Conservation (phyloP, 2,329 filamentous ascomycete species). For the Aspergillus alliaceus region DNA sequence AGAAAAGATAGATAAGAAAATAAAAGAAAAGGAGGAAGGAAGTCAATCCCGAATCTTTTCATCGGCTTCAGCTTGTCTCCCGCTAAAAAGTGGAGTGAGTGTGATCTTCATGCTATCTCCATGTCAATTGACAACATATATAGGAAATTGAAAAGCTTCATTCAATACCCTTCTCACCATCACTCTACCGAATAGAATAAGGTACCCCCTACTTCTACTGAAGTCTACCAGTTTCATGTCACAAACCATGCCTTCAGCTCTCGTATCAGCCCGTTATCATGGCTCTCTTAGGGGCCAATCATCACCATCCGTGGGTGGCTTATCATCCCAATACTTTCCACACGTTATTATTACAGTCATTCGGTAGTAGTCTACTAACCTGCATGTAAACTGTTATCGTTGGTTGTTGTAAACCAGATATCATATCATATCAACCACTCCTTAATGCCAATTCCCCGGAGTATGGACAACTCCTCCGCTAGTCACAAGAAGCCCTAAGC, state of each 20-base stretch:
- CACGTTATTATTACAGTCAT: slow-evolving; percentile 10
- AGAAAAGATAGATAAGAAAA: not conserved
- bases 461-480: not conserved
- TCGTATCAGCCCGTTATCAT: slow-evolving; percentile 8
- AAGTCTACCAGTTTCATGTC: too few species aligned
- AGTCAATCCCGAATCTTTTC: not conserved
- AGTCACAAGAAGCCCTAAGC: not conserved
- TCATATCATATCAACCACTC: not conserved
- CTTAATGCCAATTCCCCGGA: not conserved
- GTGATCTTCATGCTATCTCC: not conserved
- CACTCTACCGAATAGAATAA: too few species aligned
- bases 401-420: too few species aligned
- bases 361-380: too few species aligned
- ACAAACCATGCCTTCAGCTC: not conserved
- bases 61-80: too few species aligned
- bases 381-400: too few species aligned
- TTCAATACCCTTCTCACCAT: too few species aligned
- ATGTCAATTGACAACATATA: too few species aligned
- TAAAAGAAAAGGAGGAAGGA: not conserved
- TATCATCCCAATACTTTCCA: slow-evolving; percentile 13
- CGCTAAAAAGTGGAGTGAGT: not conserved
- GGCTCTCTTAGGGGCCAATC: slow-evolving; percentile 23
- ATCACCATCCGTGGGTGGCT: slow-evolving; percentile 7
- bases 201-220: too few species aligned
- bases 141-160: too few species aligned